Evolutionary conservation across 768 basidiomycete genomes (phyloP), one percentile per base, ranked within the genome.

Genomic region (Lactifluus echinatus): DNA sequence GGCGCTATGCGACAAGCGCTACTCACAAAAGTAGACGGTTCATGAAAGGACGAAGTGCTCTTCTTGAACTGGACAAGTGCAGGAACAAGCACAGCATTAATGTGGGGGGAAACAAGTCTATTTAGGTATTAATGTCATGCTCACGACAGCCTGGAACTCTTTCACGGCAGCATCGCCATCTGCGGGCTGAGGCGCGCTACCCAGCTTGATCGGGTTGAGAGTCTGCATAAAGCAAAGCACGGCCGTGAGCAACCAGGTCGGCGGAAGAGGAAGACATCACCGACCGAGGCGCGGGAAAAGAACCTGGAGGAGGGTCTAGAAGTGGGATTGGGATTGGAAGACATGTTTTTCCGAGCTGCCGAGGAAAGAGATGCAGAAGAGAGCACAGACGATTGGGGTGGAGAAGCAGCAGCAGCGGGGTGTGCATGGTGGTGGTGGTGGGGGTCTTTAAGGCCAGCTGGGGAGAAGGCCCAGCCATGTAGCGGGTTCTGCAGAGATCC

Each of bases 61-160:
- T 33, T 59, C 42, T 55, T 55, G 53, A 59, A 59, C 58, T 59
- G 36, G 23, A 2, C 28, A 19, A 8, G 37, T 36, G 39, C 24
- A 17, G 37, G 24, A 8, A 33, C 34, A 53, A n/a, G 15, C n/a
- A 23, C 24, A 10, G 29, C 31, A 23, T 15, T 5, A 1, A 40
- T 23, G 26, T 6, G n/a, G 2, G n/a, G n/a, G n/a, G n/a, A n/a
- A n/a, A n/a, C n/a, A n/a, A n/a, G n/a, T n/a, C n/a, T n/a, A n/a
- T n/a, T n/a, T n/a, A n/a, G n/a, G n/a, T n/a, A 2, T 21, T 40
- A 4, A 19, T n/a, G 7, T 21, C 33, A 19, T 28, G 28, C 57
- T 23, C 23, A 59, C 57, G 10, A 28, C 33, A 11, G 40, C 42
- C 47, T 59, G 26, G 48, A 59, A 59, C 2, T 49, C 57, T 26